phyloP scores from a whole-genome alignment of 495 filamentous ascomycete genomes.

The Penicillium malachiteum region DNA sequence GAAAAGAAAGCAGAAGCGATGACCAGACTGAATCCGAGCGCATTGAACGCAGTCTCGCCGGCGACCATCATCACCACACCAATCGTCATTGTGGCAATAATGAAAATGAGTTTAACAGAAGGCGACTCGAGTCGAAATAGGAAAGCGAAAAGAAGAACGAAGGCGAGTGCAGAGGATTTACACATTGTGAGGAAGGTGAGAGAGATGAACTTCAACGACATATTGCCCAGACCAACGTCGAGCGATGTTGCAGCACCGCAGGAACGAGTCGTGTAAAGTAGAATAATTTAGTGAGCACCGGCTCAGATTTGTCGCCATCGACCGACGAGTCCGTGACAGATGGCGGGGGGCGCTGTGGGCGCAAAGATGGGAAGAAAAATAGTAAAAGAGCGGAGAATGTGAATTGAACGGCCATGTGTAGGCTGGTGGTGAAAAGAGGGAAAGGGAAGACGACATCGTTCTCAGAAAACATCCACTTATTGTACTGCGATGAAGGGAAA shows the following conservation, averaged over 20 bases:
- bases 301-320: slow-evolving; percentile 50
- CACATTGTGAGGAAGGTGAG: slow-evolving; percentile 99
- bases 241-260: slow-evolving; percentile 92
- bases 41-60: slow-evolving; percentile 88
- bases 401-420: slow-evolving; percentile 98
- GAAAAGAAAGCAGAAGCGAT: slow-evolving; percentile 93
- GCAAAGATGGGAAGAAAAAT: slow-evolving; percentile 77
- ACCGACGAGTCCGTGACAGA: slow-evolving; percentile 52
- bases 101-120: slow-evolving; percentile 77
- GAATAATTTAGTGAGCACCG: slow-evolving; percentile 83
- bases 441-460: slow-evolving; percentile 86
- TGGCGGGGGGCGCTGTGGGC: slow-evolving; percentile 56
- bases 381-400: slow-evolving; percentile 75
- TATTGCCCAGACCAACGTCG: slow-evolving; percentile 96
- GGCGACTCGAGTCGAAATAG: slow-evolving; percentile 87
- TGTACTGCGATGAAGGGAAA: slow-evolving; percentile 68
- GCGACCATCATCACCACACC: slow-evolving; percentile 99
- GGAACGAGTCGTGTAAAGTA: slow-evolving; percentile 87
- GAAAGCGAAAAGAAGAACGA: slow-evolving; percentile 95
- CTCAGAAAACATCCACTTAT: slow-evolving; percentile 99
- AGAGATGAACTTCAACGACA: slow-evolving; percentile 90
- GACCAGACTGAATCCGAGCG: slow-evolving; percentile 85
- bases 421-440: slow-evolving; percentile 90
- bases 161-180: slow-evolving; percentile 93
- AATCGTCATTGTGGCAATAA: slow-evolving; percentile 90